Conservation (phyloP, 345 rosid species). For the Rhodomyrtus tomentosa region DNA sequence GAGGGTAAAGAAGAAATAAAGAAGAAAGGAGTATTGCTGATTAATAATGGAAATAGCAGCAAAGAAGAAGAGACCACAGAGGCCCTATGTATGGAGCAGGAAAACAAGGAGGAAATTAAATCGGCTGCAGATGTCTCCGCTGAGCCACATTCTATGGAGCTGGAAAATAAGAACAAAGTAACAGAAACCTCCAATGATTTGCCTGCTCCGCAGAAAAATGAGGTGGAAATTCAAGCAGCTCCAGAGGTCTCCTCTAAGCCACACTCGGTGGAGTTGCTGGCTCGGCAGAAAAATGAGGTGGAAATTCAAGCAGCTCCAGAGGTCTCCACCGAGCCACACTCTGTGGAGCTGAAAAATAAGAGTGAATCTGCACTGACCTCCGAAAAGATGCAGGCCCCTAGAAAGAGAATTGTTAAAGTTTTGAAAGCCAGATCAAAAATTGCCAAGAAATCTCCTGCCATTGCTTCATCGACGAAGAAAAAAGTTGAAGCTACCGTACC, state of each 20-base stretch:
- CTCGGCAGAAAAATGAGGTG: background rate
- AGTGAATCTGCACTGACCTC: background rate
- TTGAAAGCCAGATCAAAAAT: conserved; percentile 26
- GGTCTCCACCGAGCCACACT: background rate
- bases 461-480: conserved; percentile 9
- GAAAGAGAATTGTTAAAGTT: conserved; percentile 13
- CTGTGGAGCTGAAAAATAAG: background rate
- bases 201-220: background rate
- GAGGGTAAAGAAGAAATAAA: conserved; percentile 6
- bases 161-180: background rate
- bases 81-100: background rate
- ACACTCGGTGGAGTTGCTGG: background rate
- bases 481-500: conserved; percentile 2
- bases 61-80: background rate
- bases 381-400: conserved; percentile 5
- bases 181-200: background rate
- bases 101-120: background rate
- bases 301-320: background rate
- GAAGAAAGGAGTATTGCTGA: conserved; percentile 4
- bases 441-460: conserved; percentile 26
- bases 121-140: background rate
- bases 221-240: background rate
- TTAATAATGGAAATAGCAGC: conserved; percentile 5
- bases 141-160: background rate
- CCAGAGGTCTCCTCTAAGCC: background rate